Evolutionary conservation across 225 moss, liverwort and hornwort species (phyloP), one percentile per base, ranked within the genome.

Genomic region (Polytrichum commune): DNA sequence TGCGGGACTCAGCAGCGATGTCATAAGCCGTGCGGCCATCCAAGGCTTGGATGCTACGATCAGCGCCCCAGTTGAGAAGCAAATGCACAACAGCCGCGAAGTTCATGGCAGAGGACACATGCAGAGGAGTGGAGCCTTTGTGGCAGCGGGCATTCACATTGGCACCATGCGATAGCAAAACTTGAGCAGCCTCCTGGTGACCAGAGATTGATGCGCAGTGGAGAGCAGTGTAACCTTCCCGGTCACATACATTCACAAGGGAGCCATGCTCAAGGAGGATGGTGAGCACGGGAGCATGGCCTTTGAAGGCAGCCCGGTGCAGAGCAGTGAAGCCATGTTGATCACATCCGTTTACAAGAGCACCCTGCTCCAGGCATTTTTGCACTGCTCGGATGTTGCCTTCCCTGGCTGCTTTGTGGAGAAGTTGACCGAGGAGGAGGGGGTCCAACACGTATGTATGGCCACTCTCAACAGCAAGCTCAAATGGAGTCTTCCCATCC

Each of bases 291-390:
- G 70, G 68, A 5, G 84, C 76, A 35, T 92, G 92, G 2, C 93
- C 96, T 76, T 96, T 92, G 80, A 96, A 93, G 1, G 93, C 90
- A 19, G 96, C 93, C 23, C 92, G 84, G 75, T 96, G 96, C 5
- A 93, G 68, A 0, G 93, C 81, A 5, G 92, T 90, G 89, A 93
- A 92, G 2, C 93, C 92, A 26, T 92, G 83, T 54, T 92, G 93
- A 73, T 96, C 96, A 68, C 80, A 77, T 4, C 76, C 76, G 54
- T 93, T 72, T 7, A 96, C 85, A n/a, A 72, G 69, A 18, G 92
- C 93, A 23, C 96, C 96, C 70, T 83, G 90, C 65, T 71, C 72
- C 53, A 96, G 63, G 71, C 87, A 89, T 5, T 85, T 79, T 16
- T 80, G 79, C 4, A 92, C 87, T 28, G 80, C 77, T 61, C 85